A percentile compares a stretch with the other conserved stretches of the same genome.
Conservation (phyloP, 2,329 filamentous ascomycete species). For the Venturia oleaginea region DNA sequence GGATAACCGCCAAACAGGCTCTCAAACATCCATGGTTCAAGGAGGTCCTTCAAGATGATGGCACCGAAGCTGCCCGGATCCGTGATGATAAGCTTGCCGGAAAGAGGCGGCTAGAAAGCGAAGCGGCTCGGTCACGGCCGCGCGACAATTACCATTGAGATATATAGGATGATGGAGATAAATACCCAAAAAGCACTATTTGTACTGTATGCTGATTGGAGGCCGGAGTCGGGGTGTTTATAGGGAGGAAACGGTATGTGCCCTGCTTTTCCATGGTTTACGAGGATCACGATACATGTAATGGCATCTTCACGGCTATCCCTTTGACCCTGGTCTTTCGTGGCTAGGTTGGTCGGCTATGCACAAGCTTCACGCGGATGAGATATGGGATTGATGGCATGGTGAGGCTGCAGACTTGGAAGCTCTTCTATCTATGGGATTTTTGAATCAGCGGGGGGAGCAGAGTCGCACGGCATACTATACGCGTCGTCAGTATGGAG, state of each 20-base stretch:
- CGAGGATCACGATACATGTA: constrained; percentile 1
- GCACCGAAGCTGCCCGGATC: constrained; percentile 55
- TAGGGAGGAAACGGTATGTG: neutral
- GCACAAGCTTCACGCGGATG: neutral
- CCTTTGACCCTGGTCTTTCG: neutral
- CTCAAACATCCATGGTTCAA: constrained; percentile 60
- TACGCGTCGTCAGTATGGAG: neutral
- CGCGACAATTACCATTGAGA: neutral
- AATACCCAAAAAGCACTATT: constrained; percentile 2
- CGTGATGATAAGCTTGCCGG: constrained; percentile 20
- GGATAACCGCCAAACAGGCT: constrained; percentile 56
- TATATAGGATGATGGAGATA: neutral
- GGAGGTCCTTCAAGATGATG: constrained; percentile 55
- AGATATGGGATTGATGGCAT: neutral
- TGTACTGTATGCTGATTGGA: neutral
- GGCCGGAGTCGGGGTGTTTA: neutral
- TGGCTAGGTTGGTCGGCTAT: neutral
- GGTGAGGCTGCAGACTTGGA: neutral
- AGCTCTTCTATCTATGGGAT: neutral
- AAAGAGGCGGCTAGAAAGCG: constrained; percentile 1
- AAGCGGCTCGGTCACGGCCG: neutral
- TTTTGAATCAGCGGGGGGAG: neutral
- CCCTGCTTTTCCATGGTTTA: neutral
- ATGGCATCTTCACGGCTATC: neutral
- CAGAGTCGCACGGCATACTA: neutral